Conservation (phyloP, 2,329 filamentous ascomycete species). For the Trichoderma citrinoviride region DNA sequence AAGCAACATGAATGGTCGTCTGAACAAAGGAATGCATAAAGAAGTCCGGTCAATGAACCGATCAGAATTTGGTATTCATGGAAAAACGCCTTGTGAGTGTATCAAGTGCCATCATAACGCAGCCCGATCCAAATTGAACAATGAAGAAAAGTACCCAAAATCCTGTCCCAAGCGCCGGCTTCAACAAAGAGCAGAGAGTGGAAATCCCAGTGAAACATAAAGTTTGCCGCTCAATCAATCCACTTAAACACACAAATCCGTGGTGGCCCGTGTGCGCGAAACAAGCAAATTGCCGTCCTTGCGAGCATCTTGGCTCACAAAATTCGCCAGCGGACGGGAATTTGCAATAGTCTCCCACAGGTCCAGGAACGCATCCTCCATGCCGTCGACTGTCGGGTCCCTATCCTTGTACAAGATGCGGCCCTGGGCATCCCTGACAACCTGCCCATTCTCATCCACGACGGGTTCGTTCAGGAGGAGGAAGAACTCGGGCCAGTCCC, state of each 20-base stretch:
- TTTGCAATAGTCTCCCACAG: slow-evolving; percentile 30
- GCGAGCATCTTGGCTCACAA: background rate
- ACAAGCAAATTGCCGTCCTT: slow-evolving; percentile 24
- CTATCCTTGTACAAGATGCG: slow-evolving; percentile 18
- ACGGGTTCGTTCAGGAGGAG: slow-evolving; percentile 26
- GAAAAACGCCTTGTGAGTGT: background rate
- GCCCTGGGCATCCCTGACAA: slow-evolving; percentile 7
- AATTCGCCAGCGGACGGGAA: slow-evolving; percentile 26
- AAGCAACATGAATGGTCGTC: too few relatives aligned
- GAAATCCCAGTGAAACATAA: background rate
- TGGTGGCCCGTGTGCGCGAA: slow-evolving; percentile 9
- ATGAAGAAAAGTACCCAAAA: background rate
- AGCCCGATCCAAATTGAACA: background rate
- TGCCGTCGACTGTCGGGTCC: slow-evolving; percentile 21
- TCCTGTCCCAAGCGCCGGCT: background rate
- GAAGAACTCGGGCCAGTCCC: slow-evolving; percentile 30
- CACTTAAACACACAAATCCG: slow-evolving; percentile 10
- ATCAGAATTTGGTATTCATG: background rate
- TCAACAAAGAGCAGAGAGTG: background rate
- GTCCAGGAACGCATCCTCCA: slow-evolving; percentile 29
- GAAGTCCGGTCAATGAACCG: background rate
- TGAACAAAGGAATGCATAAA: background rate
- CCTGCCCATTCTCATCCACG: slow-evolving; percentile 13
- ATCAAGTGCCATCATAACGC: background rate
- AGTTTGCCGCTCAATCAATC: background rate